These are phyloP conservation scores for Penicillium crustosum DNA, from an alignment of 2,329 filamentous ascomycete genomes.

Conservation along the genomic window DNA sequence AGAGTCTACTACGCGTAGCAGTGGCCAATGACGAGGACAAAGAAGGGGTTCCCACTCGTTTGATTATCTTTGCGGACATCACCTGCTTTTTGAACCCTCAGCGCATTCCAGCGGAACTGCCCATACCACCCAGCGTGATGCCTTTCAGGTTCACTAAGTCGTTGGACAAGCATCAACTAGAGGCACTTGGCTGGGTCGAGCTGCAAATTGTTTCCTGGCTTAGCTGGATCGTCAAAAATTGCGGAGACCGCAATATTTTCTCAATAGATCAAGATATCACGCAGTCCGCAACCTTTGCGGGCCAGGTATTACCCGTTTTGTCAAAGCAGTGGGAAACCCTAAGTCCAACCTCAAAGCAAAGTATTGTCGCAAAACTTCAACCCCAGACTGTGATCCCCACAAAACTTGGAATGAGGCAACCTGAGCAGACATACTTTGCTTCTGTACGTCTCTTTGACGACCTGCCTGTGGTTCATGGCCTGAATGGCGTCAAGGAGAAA, in stretches of 20 bases:
- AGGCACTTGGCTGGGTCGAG: constrained; percentile 81
- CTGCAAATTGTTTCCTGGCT: constrained; percentile 86
- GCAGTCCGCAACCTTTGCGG: constrained; percentile 69
- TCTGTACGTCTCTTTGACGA: constrained; percentile 96
- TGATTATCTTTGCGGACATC: constrained; percentile 76
- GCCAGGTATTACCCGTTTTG: constrained; percentile 72
- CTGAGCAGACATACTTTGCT: constrained; percentile 84
- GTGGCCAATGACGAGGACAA: constrained; percentile 58
- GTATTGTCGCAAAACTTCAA: constrained; percentile 64
- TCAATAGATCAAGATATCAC: constrained; percentile 68
- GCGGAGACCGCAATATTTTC: constrained; percentile 56
- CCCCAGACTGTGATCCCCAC: constrained; percentile 79
- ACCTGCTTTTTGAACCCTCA: constrained; percentile 71
- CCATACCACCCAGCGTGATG: constrained; percentile 77
- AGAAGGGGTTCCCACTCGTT: constrained; percentile 61
- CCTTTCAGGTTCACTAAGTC: constrained; percentile 78
- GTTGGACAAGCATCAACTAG: constrained; percentile 66
- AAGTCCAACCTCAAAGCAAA: constrained; percentile 63
- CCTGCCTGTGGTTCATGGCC: constrained; percentile 73
- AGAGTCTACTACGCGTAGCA: constrained; percentile 71
- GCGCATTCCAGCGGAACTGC: constrained; percentile 77
- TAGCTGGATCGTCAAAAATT: constrained; percentile 70
- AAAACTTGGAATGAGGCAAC: constrained; percentile 83
- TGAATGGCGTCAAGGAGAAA: constrained; percentile 84
- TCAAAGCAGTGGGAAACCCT: constrained; percentile 91